Evolutionary conservation across 225 moss, liverwort and hornwort genomes (phyloP).

Genomic region (Bryoerythrophyllum caledonicum): DNA sequence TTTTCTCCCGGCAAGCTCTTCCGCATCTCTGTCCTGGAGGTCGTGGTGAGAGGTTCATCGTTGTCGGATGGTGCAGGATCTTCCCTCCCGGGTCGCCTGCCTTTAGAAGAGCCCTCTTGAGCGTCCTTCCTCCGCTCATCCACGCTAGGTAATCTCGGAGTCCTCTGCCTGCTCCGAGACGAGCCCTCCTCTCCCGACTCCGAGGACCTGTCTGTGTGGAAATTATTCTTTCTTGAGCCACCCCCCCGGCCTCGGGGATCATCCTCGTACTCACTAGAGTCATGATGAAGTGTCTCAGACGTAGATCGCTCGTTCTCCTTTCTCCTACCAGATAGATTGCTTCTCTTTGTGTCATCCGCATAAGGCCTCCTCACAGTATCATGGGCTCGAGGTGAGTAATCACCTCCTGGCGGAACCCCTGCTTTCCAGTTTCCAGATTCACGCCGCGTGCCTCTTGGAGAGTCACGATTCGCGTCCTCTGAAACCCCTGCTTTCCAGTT

Average conservation of each 20-base stretch:
- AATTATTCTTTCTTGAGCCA: constrained; percentile 16
- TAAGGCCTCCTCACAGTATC: not conserved
- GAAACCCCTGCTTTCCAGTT: not conserved
- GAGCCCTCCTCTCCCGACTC: constrained; percentile 26
- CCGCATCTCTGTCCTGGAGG: constrained; percentile 24
- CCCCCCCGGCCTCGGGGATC: not conserved
- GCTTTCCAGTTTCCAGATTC: not conserved
- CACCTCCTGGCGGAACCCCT: not conserved
- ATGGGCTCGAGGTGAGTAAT: constrained; percentile 4
- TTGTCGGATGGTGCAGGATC: constrained; percentile 23
- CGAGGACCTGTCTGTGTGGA: constrained; percentile 19
- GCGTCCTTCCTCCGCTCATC: constrained; percentile 24
- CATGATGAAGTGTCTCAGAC: constrained; percentile 13
- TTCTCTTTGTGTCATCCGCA: constrained; percentile 18
- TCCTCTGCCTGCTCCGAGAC: constrained; percentile 25
- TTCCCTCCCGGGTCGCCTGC: constrained; percentile 19
- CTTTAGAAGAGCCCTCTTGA: constrained; percentile 24
- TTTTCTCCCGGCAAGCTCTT: constrained; percentile 37
- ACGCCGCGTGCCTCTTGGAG: constrained; percentile 7
- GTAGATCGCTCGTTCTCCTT: constrained; percentile 13
- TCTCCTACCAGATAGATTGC: not conserved
- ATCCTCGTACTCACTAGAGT: constrained; percentile 27
- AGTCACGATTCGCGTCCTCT: constrained; percentile 25
- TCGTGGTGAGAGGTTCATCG: constrained; percentile 12
- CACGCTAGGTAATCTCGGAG: constrained; percentile 19